Evolutionary conservation across 2,329 filamentous ascomycete species (phyloP), one percentile per base, ranked within the genome.

Genomic region (Davidsoniella australis): DNA sequence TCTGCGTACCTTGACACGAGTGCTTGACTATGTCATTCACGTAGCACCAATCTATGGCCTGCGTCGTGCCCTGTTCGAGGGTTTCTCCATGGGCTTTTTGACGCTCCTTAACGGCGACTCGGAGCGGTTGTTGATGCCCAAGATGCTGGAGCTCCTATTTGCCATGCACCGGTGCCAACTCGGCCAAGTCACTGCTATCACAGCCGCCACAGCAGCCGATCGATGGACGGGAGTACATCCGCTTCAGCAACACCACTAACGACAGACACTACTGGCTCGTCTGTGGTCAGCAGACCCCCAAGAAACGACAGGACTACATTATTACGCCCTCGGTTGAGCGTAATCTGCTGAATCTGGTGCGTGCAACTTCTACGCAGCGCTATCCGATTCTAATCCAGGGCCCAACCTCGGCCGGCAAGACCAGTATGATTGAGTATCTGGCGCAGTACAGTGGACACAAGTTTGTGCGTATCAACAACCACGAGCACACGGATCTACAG

Each of bases 401-500:
- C 3, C 91, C 93, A 10, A 99, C 91, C 0, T 98, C 93, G 4
- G 85, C 89, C 10, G 91, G 91, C 55, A 99, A 99, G 65, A 99
- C 91, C 0, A 96, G 89, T 64, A 98, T 99, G 91, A 94, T 98
- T 40, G 89, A 96, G 64, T 95, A 94, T 61, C 73, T 99, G 37
- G 89, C 93, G n/a, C 91, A 94, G 59, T 82, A 85, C 49, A 96
- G 87, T 26, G 91, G 93, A 3, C 94, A 99, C 62, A 91, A 85
- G 59, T 98, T 96, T 60, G 87, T 98, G 41, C 79, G 91, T 53
- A 98, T 99, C 69, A 99, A 99, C 66, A 99, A 99, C 57, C 91
- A 99, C 64, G 93, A 99, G 61, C 91, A 98, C 60, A 98, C 91
- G 0, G 91, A 99, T 62, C 69, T 99, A 37, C 91, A 98, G 63